phyloP scores from a whole-genome alignment of 768 basidiomycete species.

The Boletus vinaceobasis region DNA sequence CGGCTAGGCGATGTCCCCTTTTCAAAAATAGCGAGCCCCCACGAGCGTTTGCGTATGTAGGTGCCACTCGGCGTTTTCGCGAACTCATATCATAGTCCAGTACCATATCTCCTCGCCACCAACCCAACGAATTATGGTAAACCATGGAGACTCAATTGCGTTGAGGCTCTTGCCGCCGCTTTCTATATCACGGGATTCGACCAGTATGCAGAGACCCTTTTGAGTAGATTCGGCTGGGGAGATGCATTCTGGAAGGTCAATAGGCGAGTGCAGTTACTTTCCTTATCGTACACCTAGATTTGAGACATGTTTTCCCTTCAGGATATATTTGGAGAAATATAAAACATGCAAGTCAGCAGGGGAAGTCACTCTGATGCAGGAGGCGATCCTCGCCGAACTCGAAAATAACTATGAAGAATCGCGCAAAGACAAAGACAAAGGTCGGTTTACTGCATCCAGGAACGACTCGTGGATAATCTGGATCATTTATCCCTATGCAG shows the following conservation, averaged over 20 bases:
- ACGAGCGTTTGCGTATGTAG: constrained; percentile 82
- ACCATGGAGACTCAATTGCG: constrained; percentile 94
- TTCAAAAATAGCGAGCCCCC: constrained; percentile 85
- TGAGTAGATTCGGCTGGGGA: constrained; percentile 90
- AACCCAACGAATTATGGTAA: constrained; percentile 99
- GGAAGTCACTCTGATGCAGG: constrained; percentile 60
- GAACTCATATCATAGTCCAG: constrained; percentile 39
- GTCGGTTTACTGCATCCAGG: constrained; percentile 32
- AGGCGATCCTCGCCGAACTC: constrained; percentile 65
- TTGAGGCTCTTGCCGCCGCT: constrained; percentile 90
- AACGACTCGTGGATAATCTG: not conserved
- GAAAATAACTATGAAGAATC: constrained; percentile 59
- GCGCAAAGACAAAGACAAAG: constrained; percentile 41
- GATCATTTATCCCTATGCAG: constrained; percentile 3
- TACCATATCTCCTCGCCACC: constrained; percentile 91
- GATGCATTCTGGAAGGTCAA: constrained; percentile 86
- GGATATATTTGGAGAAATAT: constrained; percentile 66
- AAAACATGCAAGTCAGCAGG: constrained; percentile 61
- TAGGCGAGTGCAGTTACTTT: constrained; percentile 37
- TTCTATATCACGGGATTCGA: constrained; percentile 93
- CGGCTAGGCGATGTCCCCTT: constrained; percentile 94
- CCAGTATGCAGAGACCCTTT: constrained; percentile 70
- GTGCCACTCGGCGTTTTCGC: not conserved
- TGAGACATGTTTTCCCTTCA: not conserved
- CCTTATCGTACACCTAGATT: not conserved